These are phyloP conservation scores for Camellia oleifera DNA, from an alignment of 179 eudicot genomes.

Conservation along the genomic window DNA sequence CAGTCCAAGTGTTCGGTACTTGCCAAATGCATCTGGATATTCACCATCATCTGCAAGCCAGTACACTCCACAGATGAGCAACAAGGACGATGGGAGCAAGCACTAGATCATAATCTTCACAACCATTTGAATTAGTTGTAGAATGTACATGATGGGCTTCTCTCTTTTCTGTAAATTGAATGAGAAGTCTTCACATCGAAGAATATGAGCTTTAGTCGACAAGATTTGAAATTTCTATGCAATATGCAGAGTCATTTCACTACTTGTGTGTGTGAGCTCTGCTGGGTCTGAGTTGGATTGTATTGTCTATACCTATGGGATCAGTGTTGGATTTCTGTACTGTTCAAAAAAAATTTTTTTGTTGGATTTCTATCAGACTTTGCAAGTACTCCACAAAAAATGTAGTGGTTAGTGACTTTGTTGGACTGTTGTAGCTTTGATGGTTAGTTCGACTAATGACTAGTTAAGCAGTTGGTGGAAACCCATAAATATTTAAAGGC, in stretches of 20 bases:
- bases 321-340: neutral
- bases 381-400: neutral
- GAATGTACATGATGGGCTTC: neutral
- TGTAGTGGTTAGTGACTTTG: neutral
- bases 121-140: neutral
- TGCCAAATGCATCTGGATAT: constrained; percentile 98
- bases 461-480: neutral
- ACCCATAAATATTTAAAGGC: too few relatives aligned
- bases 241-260: neutral
- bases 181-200: neutral
- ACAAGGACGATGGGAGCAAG: constrained; percentile 51
- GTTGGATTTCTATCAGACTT: neutral
- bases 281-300: too few relatives aligned
- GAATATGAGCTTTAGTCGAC: neutral
- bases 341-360: too few relatives aligned
- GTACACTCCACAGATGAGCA: constrained; percentile 64
- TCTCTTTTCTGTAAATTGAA: neutral
- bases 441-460: neutral
- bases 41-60: constrained; percentile 96
- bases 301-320: too few relatives aligned
- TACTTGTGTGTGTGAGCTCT: neutral
- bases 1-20: constrained; percentile 97
- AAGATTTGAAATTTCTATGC: neutral
- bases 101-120: neutral
- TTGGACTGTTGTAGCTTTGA: neutral